These are phyloP conservation scores for Lolium perenne DNA, from an alignment of 176 grass and related monocot species.

Conservation along the genomic window DNA sequence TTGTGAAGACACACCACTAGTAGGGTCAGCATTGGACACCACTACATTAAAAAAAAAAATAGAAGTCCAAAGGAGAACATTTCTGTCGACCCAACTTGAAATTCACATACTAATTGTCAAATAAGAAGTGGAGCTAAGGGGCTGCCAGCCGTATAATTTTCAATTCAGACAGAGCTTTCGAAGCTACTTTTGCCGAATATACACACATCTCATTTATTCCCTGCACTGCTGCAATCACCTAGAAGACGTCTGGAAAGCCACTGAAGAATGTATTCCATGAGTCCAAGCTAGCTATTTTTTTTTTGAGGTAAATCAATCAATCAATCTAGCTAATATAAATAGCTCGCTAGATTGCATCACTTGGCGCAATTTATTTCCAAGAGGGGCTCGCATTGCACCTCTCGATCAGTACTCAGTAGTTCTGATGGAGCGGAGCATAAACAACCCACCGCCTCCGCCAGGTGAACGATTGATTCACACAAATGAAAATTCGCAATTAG, in stretches of 20 bases:
- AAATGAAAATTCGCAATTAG: neutral
- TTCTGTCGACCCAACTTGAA: too few relatives aligned
- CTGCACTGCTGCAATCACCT: neutral
- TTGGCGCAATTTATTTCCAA: neutral
- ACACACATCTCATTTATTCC: neutral
- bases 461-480: constrained; percentile 18
- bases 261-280: neutral
- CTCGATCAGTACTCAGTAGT: neutral
- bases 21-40: too few relatives aligned
- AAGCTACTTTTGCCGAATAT: neutral
- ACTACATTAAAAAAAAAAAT: too few relatives aligned
- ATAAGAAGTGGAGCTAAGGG: too few relatives aligned
- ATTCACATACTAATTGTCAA: too few relatives aligned
- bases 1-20: too few relatives aligned
- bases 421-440: constrained; percentile 34
- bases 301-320: too few relatives aligned
- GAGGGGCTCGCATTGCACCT: neutral
- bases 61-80: too few relatives aligned
- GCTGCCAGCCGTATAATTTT: too few relatives aligned
- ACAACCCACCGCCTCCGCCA: constrained; percentile 35
- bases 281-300: neutral
- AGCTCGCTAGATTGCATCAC: too few relatives aligned
- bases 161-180: neutral
- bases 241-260: neutral
- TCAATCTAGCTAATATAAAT: too few relatives aligned